Evolutionary conservation across 768 basidiomycete genomes (phyloP), one percentile per base, ranked within the genome.

Genomic region (Auriscalpium orientale): DNA sequence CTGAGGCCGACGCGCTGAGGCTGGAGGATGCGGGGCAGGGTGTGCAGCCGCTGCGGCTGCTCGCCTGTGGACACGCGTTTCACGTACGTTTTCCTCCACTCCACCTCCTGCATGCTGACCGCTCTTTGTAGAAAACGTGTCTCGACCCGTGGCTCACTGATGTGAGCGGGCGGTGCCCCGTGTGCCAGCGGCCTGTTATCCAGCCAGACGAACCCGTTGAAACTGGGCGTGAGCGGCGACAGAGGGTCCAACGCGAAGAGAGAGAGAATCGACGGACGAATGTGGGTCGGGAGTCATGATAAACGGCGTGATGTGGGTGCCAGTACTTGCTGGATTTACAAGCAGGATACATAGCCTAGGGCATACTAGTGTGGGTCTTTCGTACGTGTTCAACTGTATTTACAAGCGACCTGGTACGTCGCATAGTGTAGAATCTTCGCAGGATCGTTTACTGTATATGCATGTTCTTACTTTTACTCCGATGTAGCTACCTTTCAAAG

Each of bases 71-170:
- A 2, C 93, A 95, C 75, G 89, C 89, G 48, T 95, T 92, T 71
- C 93, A 95, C 72, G 91, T 93, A 59, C 69, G 89, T 74, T 4
- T 28, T 35, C 34, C 12, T 55, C 53, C 35, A 8, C 4, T 34
- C 33, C 46, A 37, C n/a, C 21, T 33, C 37, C 52, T 36, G 48
- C n/a, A 12, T 18, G 44, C 49, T 49, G n/a, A 47, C 40, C 35
- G 46, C 44, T 12, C 49, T 36, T 55, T 20, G 61, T 54, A 89
- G 89, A 83, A 89, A 89, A 83, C 85, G 21, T 95, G 92, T 67
- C 71, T 95, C 45, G 92, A 95, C 66, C 89, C 91, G 20, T 95
- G 93, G 93, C 70, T 95, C 51, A 83, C 75, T 3, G 85, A 88
- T 58, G 85, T 91, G 13, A 91, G 89, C 33, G 92, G 90, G 5